Base-by-base conservation (phyloP, 768 basidiomycete species). In the Aureoboletus auriporus region DNA sequence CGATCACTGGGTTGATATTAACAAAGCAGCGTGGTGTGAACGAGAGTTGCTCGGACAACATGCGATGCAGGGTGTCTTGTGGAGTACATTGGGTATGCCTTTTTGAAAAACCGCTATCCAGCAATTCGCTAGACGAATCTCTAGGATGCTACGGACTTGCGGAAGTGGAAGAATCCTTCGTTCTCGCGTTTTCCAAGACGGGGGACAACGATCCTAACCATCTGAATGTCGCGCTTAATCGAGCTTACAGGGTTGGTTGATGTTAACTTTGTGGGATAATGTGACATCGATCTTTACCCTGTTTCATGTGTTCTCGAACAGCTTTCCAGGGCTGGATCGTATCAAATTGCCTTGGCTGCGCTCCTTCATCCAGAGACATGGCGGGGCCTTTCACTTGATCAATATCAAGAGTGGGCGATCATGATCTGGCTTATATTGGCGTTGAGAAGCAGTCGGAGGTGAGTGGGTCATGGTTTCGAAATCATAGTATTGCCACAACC, bases 401-500 rank as follows among this genome's bases (percentile, higher is more conserved):
- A 86, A 61, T 87, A 87, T 62, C 68, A 71, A n/a, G 67, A 74
- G 30, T 93, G 91, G 90, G 82, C 85, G 16, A 71, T 74, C 41
- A 78, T 84, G 60, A 75, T 91, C 39, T 93, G 89, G 91, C 80
- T 88, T 60, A 77, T 88, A 45, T 70, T 93, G 26, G 76, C 75
- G 11, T 64, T 89, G 50, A 77, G 85, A 20, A 78, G 83, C 11
- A 80, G 78, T 49, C 80, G 90, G 46, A 77, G 83, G 89, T 87
- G 61, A 36, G 70, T 62, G 42, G 52, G 40, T 48, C n/a, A 35
- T 37, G 44, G 37, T 38, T 52, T 41, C 23, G 29, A 39, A 42
- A 33, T 14, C 14, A 14, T 29, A 20, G 29, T 47, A 44, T 17
- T 46, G 36, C n/a, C 7, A 48, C 42, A 46, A 26, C 16, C 39